phyloP scores from a whole-genome alignment of 306 rosid species.

The Rosa lucieae region DNA sequence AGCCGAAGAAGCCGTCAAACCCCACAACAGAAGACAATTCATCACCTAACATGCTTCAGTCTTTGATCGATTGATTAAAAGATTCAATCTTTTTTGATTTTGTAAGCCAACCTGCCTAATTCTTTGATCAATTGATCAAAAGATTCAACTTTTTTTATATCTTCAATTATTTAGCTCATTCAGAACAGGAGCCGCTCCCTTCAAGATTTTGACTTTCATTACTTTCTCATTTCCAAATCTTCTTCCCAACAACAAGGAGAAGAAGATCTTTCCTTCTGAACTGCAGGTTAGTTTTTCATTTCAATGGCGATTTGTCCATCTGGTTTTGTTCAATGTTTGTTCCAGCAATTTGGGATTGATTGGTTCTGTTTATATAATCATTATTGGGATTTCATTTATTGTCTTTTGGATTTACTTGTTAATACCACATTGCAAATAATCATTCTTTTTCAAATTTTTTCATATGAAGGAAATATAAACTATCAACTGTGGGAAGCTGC shows the following conservation, averaged over 20 bases:
- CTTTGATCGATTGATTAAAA: background rate
- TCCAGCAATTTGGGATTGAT: conserved; percentile 4
- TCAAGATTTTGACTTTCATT: conserved; percentile 3
- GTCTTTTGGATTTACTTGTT: background rate
- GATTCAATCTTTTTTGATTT: background rate
- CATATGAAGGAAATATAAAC: background rate
- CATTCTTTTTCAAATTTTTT: background rate
- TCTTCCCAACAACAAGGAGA: background rate
- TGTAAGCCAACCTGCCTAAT: no score
- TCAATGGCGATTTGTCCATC: background rate
- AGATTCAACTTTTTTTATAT: background rate
- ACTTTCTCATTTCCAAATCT: background rate
- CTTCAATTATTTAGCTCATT: background rate
- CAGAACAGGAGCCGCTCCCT: background rate
- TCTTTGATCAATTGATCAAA: no score
- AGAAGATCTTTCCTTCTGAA: background rate
- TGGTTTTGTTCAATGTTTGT: background rate
- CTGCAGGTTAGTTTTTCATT: conserved; percentile 7
- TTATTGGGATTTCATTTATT: background rate
- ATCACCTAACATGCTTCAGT: background rate
- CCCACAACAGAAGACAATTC: background rate
- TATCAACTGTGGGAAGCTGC: background rate
- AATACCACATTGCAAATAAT: background rate
- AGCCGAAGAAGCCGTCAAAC: conserved; percentile 21
- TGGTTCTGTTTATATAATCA: background rate